Base-by-base conservation (phyloP, 2,329 filamentous ascomycete genomes). In the Shiraia bambusicola region DNA sequence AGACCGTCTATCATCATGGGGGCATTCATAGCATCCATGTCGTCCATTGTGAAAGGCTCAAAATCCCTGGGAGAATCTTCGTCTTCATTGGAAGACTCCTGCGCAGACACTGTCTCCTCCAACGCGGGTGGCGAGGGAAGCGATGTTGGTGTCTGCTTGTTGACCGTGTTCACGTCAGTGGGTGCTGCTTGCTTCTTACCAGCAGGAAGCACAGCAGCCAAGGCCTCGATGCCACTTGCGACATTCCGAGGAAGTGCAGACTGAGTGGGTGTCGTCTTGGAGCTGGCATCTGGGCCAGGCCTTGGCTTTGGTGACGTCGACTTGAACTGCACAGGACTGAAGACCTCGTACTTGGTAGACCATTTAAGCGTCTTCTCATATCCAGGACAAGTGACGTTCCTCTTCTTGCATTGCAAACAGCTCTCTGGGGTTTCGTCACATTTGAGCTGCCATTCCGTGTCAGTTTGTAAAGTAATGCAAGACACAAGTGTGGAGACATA, bases 261-360 rank as follows among this genome's bases (percentile, higher is more conserved):
- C 26, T 50, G 38, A 15, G 31, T 43, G 2, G 37, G 34, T 26
- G 41, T 42, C 15, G 47, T 26, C 22, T 50, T 49, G 13, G 45
- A 34, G 8, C 42, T 44, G 34, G 35, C 34, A 14, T 40, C 40
- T 42, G 43, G 31, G 22, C 47, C 42, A 10, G 46, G 34, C 16
- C 37, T 40, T 33, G 48, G 28, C 32, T 54, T 58, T 9, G 54
- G 44, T 19, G 52, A 49, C 6, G 51, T 37, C 11, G 48, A 51
- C 37, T 54, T 56, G 34, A 63, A 58, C 29, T 57, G 52, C 16
- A 54, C 52, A 10, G 69, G 63, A 27, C 66, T 65, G 37, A 69
- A 67, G n/a, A 73, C 65, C 51, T 76, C 72, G 54, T 76, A 73
- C 49, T 76, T 76, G 33, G 69, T 72, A 8, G 70, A 74, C 73